Evolutionary conservation across 805 yeast genomes (phyloP).

Genomic region (Saturnispora ahearnii): DNA sequence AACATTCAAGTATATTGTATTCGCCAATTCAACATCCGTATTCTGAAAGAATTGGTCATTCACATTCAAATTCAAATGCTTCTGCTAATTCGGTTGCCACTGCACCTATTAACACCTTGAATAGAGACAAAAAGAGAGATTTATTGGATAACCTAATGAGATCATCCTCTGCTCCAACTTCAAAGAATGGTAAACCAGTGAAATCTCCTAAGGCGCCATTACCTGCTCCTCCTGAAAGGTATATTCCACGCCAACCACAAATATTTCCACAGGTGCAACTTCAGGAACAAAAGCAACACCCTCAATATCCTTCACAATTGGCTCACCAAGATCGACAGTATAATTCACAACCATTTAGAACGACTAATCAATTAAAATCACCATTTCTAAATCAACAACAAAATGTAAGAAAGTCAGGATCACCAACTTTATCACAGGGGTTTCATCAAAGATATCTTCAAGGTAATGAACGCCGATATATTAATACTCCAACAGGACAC

Average conservation of each 20-base stretch:
- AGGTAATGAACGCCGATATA: not conserved
- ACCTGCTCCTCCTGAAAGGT: constrained; percentile 7
- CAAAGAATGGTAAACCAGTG: not conserved
- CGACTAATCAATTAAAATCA: not conserved
- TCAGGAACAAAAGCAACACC: not conserved
- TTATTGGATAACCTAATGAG: constrained; percentile 7
- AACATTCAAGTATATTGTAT: not conserved
- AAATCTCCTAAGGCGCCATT: not conserved
- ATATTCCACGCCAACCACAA: not conserved
- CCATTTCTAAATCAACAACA: constrained; percentile 1
- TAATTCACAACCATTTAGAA: not conserved
- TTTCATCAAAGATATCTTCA: not conserved
- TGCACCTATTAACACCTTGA: not conserved
- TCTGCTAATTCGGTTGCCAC: not conserved
- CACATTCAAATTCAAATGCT: constrained; percentile 8
- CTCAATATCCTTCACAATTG: not conserved
- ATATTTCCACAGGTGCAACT: no score
- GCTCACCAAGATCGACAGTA: not conserved
- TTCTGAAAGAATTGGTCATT: constrained; percentile 2
- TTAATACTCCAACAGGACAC: not conserved
- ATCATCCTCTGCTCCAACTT: constrained; percentile 9
- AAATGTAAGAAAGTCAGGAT: not conserved
- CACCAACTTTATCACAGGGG: not conserved
- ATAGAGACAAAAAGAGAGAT: not conserved
- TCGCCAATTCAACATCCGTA: not conserved